phyloP scores from a whole-genome alignment of 164 flowering plant species.

The Amborella trichopoda region DNA sequence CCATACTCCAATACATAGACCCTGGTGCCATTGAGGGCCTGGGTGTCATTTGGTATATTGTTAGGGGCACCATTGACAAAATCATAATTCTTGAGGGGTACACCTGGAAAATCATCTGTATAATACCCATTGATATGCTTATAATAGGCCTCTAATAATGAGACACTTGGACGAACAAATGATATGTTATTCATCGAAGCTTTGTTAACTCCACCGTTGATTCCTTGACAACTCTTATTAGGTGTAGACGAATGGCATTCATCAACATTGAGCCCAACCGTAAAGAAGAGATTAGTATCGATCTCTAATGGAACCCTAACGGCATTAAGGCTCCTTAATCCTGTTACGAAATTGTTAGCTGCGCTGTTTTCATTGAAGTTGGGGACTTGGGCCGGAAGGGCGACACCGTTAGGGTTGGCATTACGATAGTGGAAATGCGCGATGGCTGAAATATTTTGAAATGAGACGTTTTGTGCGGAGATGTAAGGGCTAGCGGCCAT shows the following conservation, averaged over 20 bases:
- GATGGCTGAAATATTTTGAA: slow-evolving; percentile 30
- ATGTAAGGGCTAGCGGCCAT: slow-evolving; percentile 56
- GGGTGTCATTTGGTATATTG: slow-evolving; percentile 33
- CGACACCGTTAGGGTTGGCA: slow-evolving; percentile 12
- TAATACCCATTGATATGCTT: slow-evolving; percentile 29
- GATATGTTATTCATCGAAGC: slow-evolving; percentile 60
- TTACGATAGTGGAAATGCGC: slow-evolving; percentile 43
- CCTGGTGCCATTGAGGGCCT: slow-evolving; percentile 40
- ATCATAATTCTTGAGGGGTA: slow-evolving; percentile 38
- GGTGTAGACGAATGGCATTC: slow-evolving; percentile 34
- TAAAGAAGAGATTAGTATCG: slow-evolving; percentile 38
- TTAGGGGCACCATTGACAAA: slow-evolving; percentile 63
- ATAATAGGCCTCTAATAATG: slow-evolving; percentile 47
- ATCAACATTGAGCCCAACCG: slow-evolving; percentile 44
- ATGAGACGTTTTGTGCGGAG: slow-evolving; percentile 24
- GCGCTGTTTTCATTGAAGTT: slow-evolving; percentile 31
- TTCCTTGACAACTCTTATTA: slow-evolving; percentile 30
- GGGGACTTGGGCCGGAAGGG: slow-evolving; percentile 32
- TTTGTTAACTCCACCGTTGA: slow-evolving; percentile 31
- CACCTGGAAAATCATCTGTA: slow-evolving; percentile 46
- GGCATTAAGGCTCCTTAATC: slow-evolving; percentile 37
- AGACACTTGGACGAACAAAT: slow-evolving; percentile 32
- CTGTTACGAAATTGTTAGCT: slow-evolving; percentile 40
- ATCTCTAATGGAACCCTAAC: slow-evolving; percentile 27
- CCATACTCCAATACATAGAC: slow-evolving; percentile 40